A percentile compares a stretch with the other conserved stretches of the same genome.
These are phyloP conservation scores for Herpotrichia juniperi DNA, from an alignment of 2,329 filamentous ascomycete genomes.

Conservation along the genomic window DNA sequence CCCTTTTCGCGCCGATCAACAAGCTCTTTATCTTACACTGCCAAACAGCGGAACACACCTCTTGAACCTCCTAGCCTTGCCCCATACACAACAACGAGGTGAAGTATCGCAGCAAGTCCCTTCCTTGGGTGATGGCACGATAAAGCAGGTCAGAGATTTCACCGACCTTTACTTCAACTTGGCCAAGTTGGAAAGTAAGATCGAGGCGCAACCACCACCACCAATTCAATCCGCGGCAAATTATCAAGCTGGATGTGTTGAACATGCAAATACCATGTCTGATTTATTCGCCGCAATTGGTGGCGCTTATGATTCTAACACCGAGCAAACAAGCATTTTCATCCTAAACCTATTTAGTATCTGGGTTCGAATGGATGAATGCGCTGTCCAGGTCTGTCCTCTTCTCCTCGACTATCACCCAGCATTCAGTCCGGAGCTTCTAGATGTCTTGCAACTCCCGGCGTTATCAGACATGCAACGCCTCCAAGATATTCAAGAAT, in stretches of 20 bases:
- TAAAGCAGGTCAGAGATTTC: slow-evolving; percentile 18
- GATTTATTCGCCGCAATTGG: slow-evolving; percentile 44
- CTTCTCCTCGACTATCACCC: slow-evolving; percentile 59
- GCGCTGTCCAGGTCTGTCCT: slow-evolving; percentile 49
- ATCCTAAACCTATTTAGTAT: slow-evolving; percentile 61
- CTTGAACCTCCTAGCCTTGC: slow-evolving; percentile 14
- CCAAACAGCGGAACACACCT: slow-evolving; percentile 24
- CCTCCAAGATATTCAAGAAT: slow-evolving; percentile 55
- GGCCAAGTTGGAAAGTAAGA: slow-evolving; percentile 21
- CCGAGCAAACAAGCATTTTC: slow-evolving; percentile 57
- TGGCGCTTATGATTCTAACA: slow-evolving; percentile 49
- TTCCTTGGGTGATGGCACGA: slow-evolving; percentile 10
- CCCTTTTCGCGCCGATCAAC: slow-evolving; percentile 40
- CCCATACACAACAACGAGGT: slow-evolving; percentile 6
- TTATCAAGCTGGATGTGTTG: slow-evolving; percentile 37
- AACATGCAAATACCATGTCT: slow-evolving; percentile 41
- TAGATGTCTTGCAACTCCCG: slow-evolving; percentile 62
- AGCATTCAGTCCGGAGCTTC: slow-evolving; percentile 52
- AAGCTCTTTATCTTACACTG: slow-evolving; percentile 24
- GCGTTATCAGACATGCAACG: slow-evolving; percentile 54
- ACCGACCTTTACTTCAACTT: slow-evolving; percentile 29
- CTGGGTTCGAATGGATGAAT: slow-evolving; percentile 62
- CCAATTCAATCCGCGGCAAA: slow-evolving; percentile 8
- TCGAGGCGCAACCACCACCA: slow-evolving; percentile 11
- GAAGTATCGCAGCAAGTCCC: slow-evolving; percentile 11